These are phyloP conservation scores for Acidiella bohemica DNA, from an alignment of 495 filamentous ascomycete species.

Conservation along the genomic window DNA sequence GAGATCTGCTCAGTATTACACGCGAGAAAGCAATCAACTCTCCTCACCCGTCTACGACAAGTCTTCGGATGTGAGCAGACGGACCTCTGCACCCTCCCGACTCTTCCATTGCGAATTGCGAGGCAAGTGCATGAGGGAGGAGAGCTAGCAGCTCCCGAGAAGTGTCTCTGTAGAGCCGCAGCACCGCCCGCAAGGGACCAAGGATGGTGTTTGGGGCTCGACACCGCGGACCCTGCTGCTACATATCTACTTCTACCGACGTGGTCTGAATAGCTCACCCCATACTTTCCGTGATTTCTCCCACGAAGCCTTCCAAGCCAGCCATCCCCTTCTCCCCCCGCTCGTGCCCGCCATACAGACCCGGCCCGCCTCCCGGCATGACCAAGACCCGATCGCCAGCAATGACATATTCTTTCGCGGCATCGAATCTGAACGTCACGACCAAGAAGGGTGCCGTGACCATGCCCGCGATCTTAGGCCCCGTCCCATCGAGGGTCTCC, in stretches of 20 bases:
- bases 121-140: too few species aligned
- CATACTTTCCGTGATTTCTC: slow-evolving; percentile 38
- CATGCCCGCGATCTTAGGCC: slow-evolving; percentile 8
- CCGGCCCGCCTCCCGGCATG: slow-evolving; percentile 48
- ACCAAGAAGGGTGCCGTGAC: slow-evolving; percentile 31
- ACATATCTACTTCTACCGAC: neutral
- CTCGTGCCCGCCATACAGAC: slow-evolving; percentile 35
- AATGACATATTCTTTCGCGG: slow-evolving; percentile 74
- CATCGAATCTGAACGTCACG: slow-evolving; percentile 62
- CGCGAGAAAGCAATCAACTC: slow-evolving; percentile 22
- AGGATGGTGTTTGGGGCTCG: too few species aligned
- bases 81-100: too few species aligned
- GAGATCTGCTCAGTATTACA: slow-evolving; percentile 28
- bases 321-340: slow-evolving; percentile 43
- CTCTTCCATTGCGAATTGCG: too few species aligned
- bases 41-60: slow-evolving; percentile 8
- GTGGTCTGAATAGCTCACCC: neutral
- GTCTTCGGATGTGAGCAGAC: too few species aligned
- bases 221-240: too few species aligned
- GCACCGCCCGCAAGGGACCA: too few species aligned
- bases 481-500: slow-evolving; percentile 22
- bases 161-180: too few species aligned
- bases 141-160: too few species aligned
- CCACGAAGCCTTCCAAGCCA: slow-evolving; percentile 54
- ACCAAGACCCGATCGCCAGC: slow-evolving; percentile 65